phyloP scores from a whole-genome alignment of 78 protist genomes.

The Paratrimastix pyriformis region DNA sequence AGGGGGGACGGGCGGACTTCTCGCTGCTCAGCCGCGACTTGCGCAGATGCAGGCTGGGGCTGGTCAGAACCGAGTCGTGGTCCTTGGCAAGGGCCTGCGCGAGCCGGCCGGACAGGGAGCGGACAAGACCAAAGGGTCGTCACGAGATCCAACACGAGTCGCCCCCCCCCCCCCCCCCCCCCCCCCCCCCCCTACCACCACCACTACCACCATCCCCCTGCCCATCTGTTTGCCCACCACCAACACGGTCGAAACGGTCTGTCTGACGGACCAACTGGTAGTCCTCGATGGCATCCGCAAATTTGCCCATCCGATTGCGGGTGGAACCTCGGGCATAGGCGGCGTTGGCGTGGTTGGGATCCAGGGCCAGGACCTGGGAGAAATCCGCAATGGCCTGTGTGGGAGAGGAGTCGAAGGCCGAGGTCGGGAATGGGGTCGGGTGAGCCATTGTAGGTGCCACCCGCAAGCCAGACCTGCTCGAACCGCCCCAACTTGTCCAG shows the following conservation, averaged over 20 bases:
- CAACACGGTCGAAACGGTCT: not conserved
- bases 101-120: too few species aligned
- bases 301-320: constrained; percentile 34
- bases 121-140: too few species aligned
- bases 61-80: too few species aligned
- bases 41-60: too few species aligned
- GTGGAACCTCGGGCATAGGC: constrained; percentile 36
- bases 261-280: not conserved
- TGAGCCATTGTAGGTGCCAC: not conserved
- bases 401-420: not conserved
- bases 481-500: constrained; percentile 27
- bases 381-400: constrained; percentile 35
- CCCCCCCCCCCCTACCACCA: too few species aligned
- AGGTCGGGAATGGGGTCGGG: not conserved
- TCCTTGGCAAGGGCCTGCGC: too few species aligned
- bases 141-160: too few species aligned
- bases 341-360: constrained; percentile 29
- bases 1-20: too few species aligned
- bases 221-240: too few species aligned
- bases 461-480: constrained; percentile 3
- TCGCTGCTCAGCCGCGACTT: too few species aligned
- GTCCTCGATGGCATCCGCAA: constrained; percentile 36
- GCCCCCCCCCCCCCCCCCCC: too few species aligned
- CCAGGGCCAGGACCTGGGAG: constrained; percentile 10
- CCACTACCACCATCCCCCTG: too few species aligned